phyloP scores from a whole-genome alignment of 208 protist species.

The Acanthamoeba royreba region DNA sequence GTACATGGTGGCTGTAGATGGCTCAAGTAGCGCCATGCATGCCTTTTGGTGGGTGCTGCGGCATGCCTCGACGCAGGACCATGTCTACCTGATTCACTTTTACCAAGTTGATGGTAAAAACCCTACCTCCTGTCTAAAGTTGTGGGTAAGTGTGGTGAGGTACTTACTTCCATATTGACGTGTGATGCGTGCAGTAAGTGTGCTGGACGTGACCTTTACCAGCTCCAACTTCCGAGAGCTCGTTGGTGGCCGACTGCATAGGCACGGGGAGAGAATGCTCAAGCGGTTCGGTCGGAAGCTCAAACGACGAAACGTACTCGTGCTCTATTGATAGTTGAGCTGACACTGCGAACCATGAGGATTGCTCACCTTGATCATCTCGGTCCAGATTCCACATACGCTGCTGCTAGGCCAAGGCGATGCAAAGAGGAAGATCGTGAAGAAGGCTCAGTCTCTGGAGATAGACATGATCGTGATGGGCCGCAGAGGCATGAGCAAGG shows the following conservation, averaged over 20 bases:
- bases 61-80: background rate
- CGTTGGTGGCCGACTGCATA: background rate
- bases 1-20: background rate
- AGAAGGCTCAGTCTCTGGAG: background rate
- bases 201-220: background rate
- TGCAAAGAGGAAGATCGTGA: background rate
- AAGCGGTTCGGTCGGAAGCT: background rate
- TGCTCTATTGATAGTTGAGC: no score
- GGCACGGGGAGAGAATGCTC: background rate
- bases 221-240: background rate
- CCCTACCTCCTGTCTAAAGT: background rate
- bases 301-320: background rate
- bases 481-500: background rate
- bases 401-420: background rate
- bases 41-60: background rate
- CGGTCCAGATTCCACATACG: background rate
- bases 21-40: background rate
- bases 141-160: background rate
- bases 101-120: background rate
- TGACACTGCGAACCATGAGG: no score
- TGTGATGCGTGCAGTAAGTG: background rate
- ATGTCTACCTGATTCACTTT: background rate
- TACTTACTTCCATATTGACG: no score
- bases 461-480: background rate
- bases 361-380: no score